Evolutionary conservation across 2,329 filamentous ascomycete genomes (phyloP).

Genomic region (Esteya vermicola): DNA sequence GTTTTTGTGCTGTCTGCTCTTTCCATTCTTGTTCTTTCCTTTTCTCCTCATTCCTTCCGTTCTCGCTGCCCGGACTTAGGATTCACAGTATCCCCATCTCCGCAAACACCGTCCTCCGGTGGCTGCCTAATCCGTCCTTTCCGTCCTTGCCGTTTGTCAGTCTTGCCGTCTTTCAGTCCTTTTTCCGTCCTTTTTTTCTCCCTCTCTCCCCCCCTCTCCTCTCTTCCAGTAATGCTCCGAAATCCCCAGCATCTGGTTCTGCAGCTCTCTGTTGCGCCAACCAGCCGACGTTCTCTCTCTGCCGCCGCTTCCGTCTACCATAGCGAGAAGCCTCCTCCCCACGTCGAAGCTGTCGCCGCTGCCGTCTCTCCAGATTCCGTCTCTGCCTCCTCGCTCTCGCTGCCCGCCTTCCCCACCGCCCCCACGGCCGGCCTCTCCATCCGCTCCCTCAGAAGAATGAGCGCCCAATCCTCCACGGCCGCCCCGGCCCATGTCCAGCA

Average conservation of each 20-base stretch:
- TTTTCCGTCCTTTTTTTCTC: neutral
- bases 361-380: neutral
- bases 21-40: neutral
- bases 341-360: neutral
- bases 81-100: too few relatives aligned
- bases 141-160: neutral
- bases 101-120: too few relatives aligned
- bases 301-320: slow-evolving; percentile 8
- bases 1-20: neutral
- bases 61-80: too few relatives aligned
- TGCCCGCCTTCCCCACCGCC: neutral
- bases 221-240: slow-evolving; percentile 8
- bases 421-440: neutral
- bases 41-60: too few relatives aligned
- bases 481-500: slow-evolving; percentile 1
- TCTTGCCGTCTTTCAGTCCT: neutral
- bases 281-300: slow-evolving; percentile 8
- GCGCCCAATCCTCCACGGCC: slow-evolving; percentile 6
- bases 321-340: slow-evolving; percentile 5
- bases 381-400: neutral
- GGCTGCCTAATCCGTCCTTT: too few relatives aligned
- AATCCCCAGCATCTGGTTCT: slow-evolving; percentile 8
- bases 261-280: slow-evolving; percentile 12
- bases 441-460: slow-evolving; percentile 7
- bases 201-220: neutral